Base-by-base conservation (phyloP, 345 rosid species). In the Erucastrum elatum region DNA sequence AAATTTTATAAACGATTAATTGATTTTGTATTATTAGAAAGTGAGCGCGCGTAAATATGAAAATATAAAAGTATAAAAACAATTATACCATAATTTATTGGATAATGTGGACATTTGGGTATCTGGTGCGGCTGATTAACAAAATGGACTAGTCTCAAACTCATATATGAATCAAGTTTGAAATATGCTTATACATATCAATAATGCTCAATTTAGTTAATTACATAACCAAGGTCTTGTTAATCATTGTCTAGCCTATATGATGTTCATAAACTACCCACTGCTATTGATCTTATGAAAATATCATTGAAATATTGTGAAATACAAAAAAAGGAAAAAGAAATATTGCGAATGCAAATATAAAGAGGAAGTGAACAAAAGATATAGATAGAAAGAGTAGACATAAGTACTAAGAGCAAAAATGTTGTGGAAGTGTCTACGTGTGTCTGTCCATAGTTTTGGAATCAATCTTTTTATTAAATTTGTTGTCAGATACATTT, bases 361-460 rank as follows among this genome's bases (percentile, higher is more conserved):
- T 25, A 49, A 30, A 70, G 55, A 77, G 64, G 53, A 69, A 68
- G 10, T 46, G 70, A 64, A 59, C 68, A 44, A 68, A 68, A 60
- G 30, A 35, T 26, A 27, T 60, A 64, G 17, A 46, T 16, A 64
- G 21, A 71, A 17, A 71, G 51, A 77, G 3, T 11, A 77, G 12
- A n/a, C 10, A 39, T 6, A 77, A 71, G 9, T 44, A 71, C 44
- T 39, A 31, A 58, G 31, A 78, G 33, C 53, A 66, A 78, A 72
- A 33, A 62, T 27, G 41, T 60, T 56, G 15, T 11, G 41, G 25
- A 66, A 51, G 66, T 68, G 31, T 63, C 59, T 51, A 68, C 68
- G 77, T 78, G 29, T 68, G 35, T 78, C 65, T 79, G 78, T 79
- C 70, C 29, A 56, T 68, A 58, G 73, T 79, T 74, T 67, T 68